Conservation (phyloP, 768 basidiomycete genomes). For the Suillus occidentalis region DNA sequence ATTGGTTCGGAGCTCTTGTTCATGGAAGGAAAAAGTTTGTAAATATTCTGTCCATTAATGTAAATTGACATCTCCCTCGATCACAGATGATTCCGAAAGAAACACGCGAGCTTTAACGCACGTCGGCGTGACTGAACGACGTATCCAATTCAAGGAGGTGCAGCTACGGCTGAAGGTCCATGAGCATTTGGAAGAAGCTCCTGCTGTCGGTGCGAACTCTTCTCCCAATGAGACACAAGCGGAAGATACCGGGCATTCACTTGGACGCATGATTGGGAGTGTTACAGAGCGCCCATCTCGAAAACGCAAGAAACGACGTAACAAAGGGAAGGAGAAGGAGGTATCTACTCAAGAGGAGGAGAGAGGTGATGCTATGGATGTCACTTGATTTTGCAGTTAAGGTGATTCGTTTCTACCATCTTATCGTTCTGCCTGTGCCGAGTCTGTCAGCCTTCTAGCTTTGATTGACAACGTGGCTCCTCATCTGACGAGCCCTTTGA, state of each 20-base stretch:
- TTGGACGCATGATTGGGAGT: slow-evolving; percentile 4
- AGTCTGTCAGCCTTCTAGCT: neutral
- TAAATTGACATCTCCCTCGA: slow-evolving; percentile 7
- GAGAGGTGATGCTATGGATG: neutral
- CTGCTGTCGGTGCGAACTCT: neutral
- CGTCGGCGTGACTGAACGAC: slow-evolving; percentile 62
- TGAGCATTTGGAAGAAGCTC: neutral
- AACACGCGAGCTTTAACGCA: slow-evolving; percentile 53
- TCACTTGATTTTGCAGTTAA: neutral
- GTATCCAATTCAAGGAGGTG: slow-evolving; percentile 74
- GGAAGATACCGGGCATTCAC: neutral
- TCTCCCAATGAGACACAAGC: neutral
- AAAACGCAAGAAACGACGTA: slow-evolving; percentile 1
- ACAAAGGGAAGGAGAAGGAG: slow-evolving; percentile 2
- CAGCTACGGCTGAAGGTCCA: slow-evolving; percentile 47
- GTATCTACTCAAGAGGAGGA: neutral
- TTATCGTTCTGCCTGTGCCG: neutral
- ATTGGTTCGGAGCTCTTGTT: slow-evolving; percentile 79
- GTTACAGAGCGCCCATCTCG: neutral
- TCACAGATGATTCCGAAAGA: slow-evolving; percentile 44
- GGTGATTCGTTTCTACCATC: neutral
- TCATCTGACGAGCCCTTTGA: neutral
- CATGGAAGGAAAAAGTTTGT: slow-evolving; percentile 61
- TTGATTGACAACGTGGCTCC: neutral
- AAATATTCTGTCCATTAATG: neutral